Percentiles rank a stretch among this genome's conserved stretches.
These are phyloP conservation scores for Rickenella mellea DNA, from an alignment of 768 basidiomycete species.

Conservation along the genomic window DNA sequence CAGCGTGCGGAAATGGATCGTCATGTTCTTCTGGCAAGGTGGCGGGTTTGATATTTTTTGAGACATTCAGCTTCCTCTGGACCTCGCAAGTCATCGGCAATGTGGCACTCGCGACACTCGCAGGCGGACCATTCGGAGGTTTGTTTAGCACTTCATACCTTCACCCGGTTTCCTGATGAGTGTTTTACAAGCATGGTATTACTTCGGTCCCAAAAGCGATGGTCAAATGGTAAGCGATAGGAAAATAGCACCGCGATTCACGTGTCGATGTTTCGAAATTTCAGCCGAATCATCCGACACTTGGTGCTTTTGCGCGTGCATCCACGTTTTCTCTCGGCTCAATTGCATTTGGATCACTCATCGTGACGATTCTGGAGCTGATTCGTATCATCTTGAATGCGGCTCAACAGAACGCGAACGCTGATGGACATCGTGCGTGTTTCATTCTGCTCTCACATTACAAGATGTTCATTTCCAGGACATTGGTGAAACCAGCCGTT, in stretches of 20 bases:
- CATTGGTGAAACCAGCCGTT: slow-evolving; percentile 36
- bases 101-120: slow-evolving; percentile 68
- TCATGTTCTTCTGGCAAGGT: slow-evolving; percentile 69
- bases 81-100: slow-evolving; percentile 76
- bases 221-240: slow-evolving; percentile 45
- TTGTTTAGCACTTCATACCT: slow-evolving; percentile 5
- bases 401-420: slow-evolving; percentile 47
- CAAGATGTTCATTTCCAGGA: background rate
- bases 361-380: slow-evolving; percentile 72
- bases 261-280: background rate
- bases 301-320: slow-evolving; percentile 62
- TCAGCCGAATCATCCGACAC: slow-evolving; percentile 62
- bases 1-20: slow-evolving; percentile 39
- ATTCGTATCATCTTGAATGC: slow-evolving; percentile 51
- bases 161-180: background rate
- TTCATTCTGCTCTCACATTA: background rate
- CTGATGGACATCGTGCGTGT: slow-evolving; percentile 56
- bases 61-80: slow-evolving; percentile 81
- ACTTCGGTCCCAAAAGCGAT: slow-evolving; percentile 64
- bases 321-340: slow-evolving; percentile 75
- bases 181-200: slow-evolving; percentile 50
- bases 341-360: slow-evolving; percentile 77
- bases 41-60: slow-evolving; percentile 68
- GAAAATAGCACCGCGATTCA: background rate
- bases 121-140: slow-evolving; percentile 67